Base-by-base conservation (phyloP, 176 grass and related monocot species). In the Saccharum officinarum region DNA sequence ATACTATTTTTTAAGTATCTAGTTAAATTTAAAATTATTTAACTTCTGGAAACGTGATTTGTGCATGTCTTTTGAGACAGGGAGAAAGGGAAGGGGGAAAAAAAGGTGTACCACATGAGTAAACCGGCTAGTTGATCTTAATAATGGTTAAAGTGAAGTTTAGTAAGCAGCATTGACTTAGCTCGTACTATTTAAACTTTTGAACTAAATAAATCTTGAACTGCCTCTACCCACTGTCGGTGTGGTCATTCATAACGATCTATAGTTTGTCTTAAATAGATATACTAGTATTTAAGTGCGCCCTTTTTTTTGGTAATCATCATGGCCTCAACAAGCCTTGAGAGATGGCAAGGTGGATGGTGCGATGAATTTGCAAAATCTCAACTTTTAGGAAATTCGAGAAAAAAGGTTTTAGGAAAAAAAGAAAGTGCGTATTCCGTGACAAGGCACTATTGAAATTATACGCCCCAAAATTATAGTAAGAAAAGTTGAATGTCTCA, bases 231-330 rank as follows among this genome's bases (percentile, higher is more conserved):
- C 25, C 8, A 20, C 37, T 82, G 85, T 82, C 71, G 85, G 71
- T 82, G 79, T 18, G 47, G 34, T 69, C 79, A 37, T 75, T 87
- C 42, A 66, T 67, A 69, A 45, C 57, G 2, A 59, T 36, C 7
- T 46, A 63, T 7, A 36, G 20, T 76, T 76, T 68, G 61, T 44
- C 68, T 42, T 67, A 68, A 68, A 59, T 68, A 11, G 2, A 65
- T 5, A 65, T 5, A 28, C 28, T 28, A 17, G 26, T 65, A 63
- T 63, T 66, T 55, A 41, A 55, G n/a, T 34, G n/a, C 46, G 23
- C 36, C 36, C 23, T 76, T 81, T 57, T 10, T 22, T 12, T 33
- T 4, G 42, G 18, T 42, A 17, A 41, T 42, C 60, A 57, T 87
- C 60, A 55, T 87, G 37, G 25, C 9, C 12, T 75, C 60, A 36